A percentile compares a stretch with the other conserved stretches of the same genome.
These are phyloP conservation scores for Cucurbita ficifolia DNA, from an alignment of 306 rosid genomes.

Conservation along the genomic window DNA sequence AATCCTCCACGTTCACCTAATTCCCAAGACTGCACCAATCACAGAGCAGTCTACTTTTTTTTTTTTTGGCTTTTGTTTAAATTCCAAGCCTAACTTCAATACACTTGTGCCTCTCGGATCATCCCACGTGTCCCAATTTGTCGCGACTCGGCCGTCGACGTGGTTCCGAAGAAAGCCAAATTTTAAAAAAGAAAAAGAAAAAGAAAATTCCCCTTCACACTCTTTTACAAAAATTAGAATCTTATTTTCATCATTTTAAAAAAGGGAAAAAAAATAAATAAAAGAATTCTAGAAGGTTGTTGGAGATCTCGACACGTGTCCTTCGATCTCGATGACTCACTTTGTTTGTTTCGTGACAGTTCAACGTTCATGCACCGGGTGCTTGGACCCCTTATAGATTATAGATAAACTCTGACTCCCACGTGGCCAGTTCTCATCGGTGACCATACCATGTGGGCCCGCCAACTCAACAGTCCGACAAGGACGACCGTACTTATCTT, in stretches of 20 bases:
- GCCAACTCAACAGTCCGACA: neutral
- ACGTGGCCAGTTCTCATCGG: neutral
- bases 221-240: neutral
- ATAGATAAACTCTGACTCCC: neutral
- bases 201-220: neutral
- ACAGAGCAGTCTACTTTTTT: neutral
- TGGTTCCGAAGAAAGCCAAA: neutral
- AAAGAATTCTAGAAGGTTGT: neutral
- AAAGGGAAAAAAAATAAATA: neutral
- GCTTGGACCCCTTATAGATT: neutral
- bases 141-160: neutral
- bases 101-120: neutral
- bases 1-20: neutral
- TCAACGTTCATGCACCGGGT: conserved; percentile 8
- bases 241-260: neutral
- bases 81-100: conserved; percentile 6
- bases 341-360: neutral
- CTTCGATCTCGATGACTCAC: conserved; percentile 1
- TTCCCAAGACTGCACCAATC: neutral
- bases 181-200: neutral
- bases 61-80: neutral
- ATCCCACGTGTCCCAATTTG: neutral
- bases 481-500: conserved; percentile 10
- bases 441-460: neutral
- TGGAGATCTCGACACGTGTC: neutral